Evolutionary conservation across 495 filamentous ascomycete species (phyloP), one percentile per base, ranked within the genome.

Genomic region (Polyplosphaeria fusca): DNA sequence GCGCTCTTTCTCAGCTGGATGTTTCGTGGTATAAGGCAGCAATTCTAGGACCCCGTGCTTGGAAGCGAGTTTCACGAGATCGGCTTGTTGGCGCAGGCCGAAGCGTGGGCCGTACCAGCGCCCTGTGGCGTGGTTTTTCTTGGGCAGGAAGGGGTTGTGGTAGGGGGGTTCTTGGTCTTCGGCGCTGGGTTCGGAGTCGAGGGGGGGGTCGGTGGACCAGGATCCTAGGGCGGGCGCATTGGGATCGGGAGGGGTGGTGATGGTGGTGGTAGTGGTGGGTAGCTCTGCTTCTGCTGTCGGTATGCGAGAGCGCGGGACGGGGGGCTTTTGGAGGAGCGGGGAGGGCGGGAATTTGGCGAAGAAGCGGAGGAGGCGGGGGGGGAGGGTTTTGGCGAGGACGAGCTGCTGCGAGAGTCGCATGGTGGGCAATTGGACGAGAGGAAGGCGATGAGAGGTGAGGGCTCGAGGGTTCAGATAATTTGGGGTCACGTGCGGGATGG

Each of bases 261-360:
- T 37, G 19, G 65, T 45, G 30, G 49, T 42, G 16, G 23, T 49
- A n/a, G 47, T 20, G 24, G 57, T 37, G 37, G 58, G 56, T 24
- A 50, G 56, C 12, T 40, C 13, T 2, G 48, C 25, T 5, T 69
- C 55, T 43, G 77, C 74, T 35, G 30, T 38, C 70, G 38, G 27
- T 73, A 74, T 39, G 80, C 68, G 60, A 83, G 75, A 40, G 76
- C 69, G 52, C 68, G 68, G 24, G 5, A 19, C 5, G 19, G 39
- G 11, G 5, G 39, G 5, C 9, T 5, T 12, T 42, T 42, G 39
- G 39, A 18, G 9, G 19, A 91, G 91, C 22, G 92, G 93, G 66
- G 89, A 95, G 19, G 92, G 91, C 22, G 92, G 93, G 66, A 90
- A 96, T 56, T 86, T 84, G 30, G 86, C 84, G 71, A 98, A 89